Percentiles rank a stretch among this genome's conserved stretches.
Conservation (phyloP, 2,329 filamentous ascomycete genomes). For the Ophiostoma angusticollis region DNA sequence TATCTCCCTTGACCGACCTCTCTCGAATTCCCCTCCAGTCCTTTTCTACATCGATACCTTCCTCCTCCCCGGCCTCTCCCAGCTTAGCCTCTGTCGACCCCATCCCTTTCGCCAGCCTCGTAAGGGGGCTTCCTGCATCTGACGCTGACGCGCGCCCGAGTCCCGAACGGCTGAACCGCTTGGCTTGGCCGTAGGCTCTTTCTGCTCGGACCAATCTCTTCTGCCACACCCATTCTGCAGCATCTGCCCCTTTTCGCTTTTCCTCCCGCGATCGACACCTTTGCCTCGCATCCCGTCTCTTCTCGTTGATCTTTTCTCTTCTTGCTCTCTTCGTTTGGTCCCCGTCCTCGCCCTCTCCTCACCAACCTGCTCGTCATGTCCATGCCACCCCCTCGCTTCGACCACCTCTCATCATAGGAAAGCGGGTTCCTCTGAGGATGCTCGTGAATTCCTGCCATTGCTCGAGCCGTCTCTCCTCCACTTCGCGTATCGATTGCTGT, state of each 20-base stretch:
- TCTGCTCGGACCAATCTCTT: too few species aligned
- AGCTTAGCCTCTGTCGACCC: too few species aligned
- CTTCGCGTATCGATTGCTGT: not conserved
- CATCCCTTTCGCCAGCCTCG: too few species aligned
- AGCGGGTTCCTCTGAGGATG: slow-evolving; percentile 2
- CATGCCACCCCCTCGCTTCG: slow-evolving; percentile 3
- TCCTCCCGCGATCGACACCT: not conserved
- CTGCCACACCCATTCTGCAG: slow-evolving; percentile 1
- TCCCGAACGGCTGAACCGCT: too few species aligned
- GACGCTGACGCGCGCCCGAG: too few species aligned
- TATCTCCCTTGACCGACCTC: too few species aligned
- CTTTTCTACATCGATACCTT: too few species aligned
- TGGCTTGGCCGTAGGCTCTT: too few species aligned
- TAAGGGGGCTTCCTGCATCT: too few species aligned
- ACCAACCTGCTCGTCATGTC: slow-evolving; percentile 7
- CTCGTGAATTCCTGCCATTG: not conserved
- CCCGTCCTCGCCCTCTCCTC: not conserved
- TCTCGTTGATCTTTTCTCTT: not conserved
- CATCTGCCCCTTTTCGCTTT: not conserved
- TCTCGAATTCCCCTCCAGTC: too few species aligned
- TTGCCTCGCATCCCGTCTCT: not conserved
- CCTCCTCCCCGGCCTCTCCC: too few species aligned
- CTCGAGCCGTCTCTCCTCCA: not conserved
- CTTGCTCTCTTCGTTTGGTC: not conserved
- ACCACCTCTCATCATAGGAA: slow-evolving; percentile 6